Evolutionary conservation across 805 yeast genomes (phyloP).

Genomic region (Ogataea zsoltii): DNA sequence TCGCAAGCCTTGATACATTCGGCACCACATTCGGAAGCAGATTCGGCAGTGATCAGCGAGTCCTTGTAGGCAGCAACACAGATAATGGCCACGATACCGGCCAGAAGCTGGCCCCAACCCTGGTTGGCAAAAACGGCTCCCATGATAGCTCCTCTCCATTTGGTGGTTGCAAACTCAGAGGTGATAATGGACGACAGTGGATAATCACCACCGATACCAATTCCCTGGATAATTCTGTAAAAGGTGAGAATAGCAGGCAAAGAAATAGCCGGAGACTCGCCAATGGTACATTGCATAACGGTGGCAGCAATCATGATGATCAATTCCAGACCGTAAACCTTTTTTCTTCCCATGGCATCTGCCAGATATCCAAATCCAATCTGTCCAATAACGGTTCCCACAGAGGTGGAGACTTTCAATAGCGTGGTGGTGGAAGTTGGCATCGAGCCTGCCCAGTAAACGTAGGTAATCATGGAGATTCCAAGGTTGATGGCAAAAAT

Average conservation of each 20-base stretch:
- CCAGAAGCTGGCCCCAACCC: conserved; percentile 92
- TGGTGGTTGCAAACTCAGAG: conserved; percentile 89
- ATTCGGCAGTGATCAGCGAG: conserved; percentile 52
- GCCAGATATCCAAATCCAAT: conserved; percentile 80
- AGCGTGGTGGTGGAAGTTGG: conserved; percentile 76
- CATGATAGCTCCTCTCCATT: conserved; percentile 98
- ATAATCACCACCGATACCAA: conserved; percentile 97
- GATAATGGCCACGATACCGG: conserved; percentile 80
- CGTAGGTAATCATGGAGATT: conserved; percentile 74
- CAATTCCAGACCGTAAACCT: conserved; percentile 83
- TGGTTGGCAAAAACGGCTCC: conserved; percentile 95
- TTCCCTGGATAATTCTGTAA: conserved; percentile 87
- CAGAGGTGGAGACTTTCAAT: conserved; percentile 86
- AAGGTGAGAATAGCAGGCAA: conserved; percentile 74
- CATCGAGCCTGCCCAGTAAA: conserved; percentile 61
- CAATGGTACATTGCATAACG: conserved; percentile 72
- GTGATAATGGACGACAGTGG: conserved; percentile 92
- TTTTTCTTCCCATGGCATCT: conserved; percentile 82
- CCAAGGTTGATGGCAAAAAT: conserved; percentile 88
- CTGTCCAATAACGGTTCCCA: conserved; percentile 93
- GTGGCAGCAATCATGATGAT: conserved; percentile 82
- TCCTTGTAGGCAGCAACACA: conserved; percentile 76
- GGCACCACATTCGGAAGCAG: conserved; percentile 61
- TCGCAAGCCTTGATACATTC: conserved; percentile 78
- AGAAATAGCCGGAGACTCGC: conserved; percentile 67